phyloP scores from a whole-genome alignment of 805 yeast species.

The Diddensiella santjacobensis region DNA sequence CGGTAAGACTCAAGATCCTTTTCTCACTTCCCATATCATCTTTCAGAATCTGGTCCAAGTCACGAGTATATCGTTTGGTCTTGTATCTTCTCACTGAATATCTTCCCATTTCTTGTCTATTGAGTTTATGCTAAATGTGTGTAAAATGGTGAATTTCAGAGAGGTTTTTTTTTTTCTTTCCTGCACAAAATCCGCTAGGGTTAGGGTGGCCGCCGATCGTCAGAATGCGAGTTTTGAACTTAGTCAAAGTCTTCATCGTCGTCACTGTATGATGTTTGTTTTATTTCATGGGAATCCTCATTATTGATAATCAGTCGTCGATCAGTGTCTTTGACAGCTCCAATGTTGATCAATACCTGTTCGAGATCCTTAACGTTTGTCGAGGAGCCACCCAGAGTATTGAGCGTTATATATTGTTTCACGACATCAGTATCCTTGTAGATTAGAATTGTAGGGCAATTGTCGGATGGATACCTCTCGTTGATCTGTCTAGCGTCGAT shows the following conservation, averaged over 20 bases:
- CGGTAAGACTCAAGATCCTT: slow-evolving; percentile 53
- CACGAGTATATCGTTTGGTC: slow-evolving; percentile 54
- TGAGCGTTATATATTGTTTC: slow-evolving; percentile 76
- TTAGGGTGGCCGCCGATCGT: too few relatives aligned
- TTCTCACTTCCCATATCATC: slow-evolving; percentile 66
- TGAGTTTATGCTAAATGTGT: background rate
- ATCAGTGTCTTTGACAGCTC: slow-evolving; percentile 65
- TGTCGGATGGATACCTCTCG: slow-evolving; percentile 84
- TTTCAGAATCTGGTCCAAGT: slow-evolving; percentile 70
- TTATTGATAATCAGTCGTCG: slow-evolving; percentile 55
- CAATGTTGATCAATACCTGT: slow-evolving; percentile 58
- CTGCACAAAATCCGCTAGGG: too few relatives aligned
- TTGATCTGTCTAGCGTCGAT: slow-evolving; percentile 89
- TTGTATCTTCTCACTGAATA: slow-evolving; percentile 78
- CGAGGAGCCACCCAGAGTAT: slow-evolving; percentile 80
- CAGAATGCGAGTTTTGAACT: too few relatives aligned
- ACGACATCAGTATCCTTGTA: slow-evolving; percentile 75
- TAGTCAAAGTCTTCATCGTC: slow-evolving; percentile 3
- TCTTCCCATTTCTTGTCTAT: slow-evolving; percentile 63
- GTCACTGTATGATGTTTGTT: background rate
- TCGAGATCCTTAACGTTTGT: slow-evolving; percentile 70
- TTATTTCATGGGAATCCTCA: slow-evolving; percentile 34
- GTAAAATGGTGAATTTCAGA: too few relatives aligned
- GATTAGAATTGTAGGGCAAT: slow-evolving; percentile 86
- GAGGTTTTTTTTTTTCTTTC: too few relatives aligned